Evolutionary conservation across 371 early-diverging fungal species (phyloP).

Genomic region (Mortierella polycephala): DNA sequence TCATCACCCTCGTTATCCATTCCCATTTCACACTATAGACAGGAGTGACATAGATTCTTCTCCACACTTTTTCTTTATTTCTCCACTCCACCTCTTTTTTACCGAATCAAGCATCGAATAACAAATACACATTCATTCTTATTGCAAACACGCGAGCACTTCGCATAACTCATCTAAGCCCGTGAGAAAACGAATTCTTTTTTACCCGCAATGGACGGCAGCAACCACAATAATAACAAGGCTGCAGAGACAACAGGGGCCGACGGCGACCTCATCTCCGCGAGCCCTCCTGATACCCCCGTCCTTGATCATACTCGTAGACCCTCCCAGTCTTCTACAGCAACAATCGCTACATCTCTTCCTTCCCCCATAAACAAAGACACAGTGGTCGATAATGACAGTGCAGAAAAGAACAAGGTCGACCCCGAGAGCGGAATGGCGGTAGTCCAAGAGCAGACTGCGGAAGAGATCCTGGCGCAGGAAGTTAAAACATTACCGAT

Average conservation of each 20-base stretch:
- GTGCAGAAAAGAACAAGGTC: neutral
- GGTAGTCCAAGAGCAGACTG: constrained; percentile 28
- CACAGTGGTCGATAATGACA: neutral
- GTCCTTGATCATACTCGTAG: neutral
- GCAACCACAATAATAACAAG: neutral
- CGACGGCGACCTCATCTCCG: neutral
- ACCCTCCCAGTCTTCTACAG: constrained; percentile 11
- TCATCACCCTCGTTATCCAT: too few species aligned
- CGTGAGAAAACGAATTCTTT: too few species aligned
- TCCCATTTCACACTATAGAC: too few species aligned
- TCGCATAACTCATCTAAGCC: too few species aligned
- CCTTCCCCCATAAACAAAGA: neutral
- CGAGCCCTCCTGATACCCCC: neutral
- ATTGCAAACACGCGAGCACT: too few species aligned
- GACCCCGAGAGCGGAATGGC: constrained; percentile 43
- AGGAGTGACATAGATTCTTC: too few species aligned
- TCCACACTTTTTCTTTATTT: too few species aligned
- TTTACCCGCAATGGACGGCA: too few species aligned
- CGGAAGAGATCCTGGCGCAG: constrained; percentile 41
- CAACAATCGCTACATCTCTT: constrained; percentile 4
- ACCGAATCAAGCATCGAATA: too few species aligned
- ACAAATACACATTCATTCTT: too few species aligned
- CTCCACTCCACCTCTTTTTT: too few species aligned
- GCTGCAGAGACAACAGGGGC: neutral
- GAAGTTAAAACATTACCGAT: constrained; percentile 43